phyloP scores from a whole-genome alignment of 306 rosid species.

The Trichosanthes cucumerina region DNA sequence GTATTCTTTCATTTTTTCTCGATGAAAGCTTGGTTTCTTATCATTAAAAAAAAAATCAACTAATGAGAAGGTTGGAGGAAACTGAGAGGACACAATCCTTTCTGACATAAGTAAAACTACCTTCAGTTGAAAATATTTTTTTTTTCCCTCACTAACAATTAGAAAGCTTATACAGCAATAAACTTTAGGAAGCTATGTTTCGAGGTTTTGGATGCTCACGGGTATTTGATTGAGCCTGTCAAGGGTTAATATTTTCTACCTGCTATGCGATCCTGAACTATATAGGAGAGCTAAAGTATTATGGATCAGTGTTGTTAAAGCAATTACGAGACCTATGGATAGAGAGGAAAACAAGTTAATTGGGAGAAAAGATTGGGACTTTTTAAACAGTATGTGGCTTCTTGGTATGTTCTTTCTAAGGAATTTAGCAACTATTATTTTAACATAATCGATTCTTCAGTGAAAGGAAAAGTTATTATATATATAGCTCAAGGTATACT shows the following conservation, averaged over 20 bases:
- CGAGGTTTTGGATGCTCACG: not conserved
- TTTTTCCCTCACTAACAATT: not conserved
- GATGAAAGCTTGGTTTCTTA: no score
- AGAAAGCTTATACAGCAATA: not conserved
- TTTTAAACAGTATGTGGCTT: not conserved
- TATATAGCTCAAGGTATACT: conserved; percentile 65
- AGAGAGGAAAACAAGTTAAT: not conserved
- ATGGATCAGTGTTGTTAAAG: not conserved
- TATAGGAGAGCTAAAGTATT: not conserved
- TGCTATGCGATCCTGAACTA: not conserved
- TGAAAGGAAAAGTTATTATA: conserved; percentile 92
- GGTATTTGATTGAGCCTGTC: not conserved
- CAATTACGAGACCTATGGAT: not conserved
- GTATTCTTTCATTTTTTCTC: no score
- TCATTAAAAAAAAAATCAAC: not conserved
- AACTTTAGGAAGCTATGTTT: not conserved
- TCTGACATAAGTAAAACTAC: not conserved
- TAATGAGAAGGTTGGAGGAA: not conserved
- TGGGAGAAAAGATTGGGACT: not conserved
- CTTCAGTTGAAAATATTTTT: not conserved
- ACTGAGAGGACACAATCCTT: not conserved
- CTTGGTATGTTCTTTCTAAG: not conserved
- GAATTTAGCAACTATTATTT: not conserved
- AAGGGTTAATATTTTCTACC: not conserved
- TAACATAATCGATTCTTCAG: conserved; percentile 28